Evolutionary conservation across 1,284 basidiomycete genomes (phyloP).

Genomic region (Ganoderma resinaceum): DNA sequence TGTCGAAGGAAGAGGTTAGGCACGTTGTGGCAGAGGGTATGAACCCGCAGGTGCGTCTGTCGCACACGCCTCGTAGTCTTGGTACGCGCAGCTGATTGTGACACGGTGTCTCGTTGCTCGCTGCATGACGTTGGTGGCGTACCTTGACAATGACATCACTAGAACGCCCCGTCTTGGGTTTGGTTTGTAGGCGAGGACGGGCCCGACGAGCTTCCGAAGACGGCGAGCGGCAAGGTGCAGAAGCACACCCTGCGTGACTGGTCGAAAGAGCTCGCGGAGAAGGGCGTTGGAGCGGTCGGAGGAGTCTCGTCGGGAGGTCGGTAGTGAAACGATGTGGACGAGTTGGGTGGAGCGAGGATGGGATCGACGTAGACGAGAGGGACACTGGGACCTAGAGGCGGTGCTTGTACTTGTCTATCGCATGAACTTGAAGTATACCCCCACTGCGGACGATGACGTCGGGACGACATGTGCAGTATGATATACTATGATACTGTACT

Average conservation of each 20-base stretch:
- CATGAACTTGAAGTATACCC: neutral
- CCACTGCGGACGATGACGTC: constrained; percentile 1
- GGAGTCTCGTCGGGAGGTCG: constrained; percentile 27
- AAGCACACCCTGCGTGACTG: constrained; percentile 75
- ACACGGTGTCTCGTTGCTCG: neutral
- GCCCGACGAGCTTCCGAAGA: constrained; percentile 76
- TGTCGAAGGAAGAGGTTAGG: constrained; percentile 60
- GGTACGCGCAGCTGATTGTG: neutral
- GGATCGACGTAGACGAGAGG: neutral
- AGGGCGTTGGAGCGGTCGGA: constrained; percentile 35
- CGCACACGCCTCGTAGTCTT: neutral
- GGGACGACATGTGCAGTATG: neutral
- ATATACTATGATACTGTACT: too few relatives aligned
- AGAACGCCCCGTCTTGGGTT: constrained; percentile 84
- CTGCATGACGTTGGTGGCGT: neutral
- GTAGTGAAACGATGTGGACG: constrained; percentile 7
- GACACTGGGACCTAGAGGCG: neutral
- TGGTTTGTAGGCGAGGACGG: constrained; percentile 82
- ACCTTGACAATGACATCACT: constrained; percentile 10
- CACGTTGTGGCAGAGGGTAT: constrained; percentile 60
- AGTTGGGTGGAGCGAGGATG: neutral
- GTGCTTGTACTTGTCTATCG: neutral
- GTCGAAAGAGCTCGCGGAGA: constrained; percentile 56
- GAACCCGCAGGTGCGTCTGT: constrained; percentile 75
- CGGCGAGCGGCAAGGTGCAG: constrained; percentile 88